These are phyloP conservation scores for Tetradesmus lagerheimii DNA, from an alignment of 139 green algal species.

Conservation along the genomic window DNA sequence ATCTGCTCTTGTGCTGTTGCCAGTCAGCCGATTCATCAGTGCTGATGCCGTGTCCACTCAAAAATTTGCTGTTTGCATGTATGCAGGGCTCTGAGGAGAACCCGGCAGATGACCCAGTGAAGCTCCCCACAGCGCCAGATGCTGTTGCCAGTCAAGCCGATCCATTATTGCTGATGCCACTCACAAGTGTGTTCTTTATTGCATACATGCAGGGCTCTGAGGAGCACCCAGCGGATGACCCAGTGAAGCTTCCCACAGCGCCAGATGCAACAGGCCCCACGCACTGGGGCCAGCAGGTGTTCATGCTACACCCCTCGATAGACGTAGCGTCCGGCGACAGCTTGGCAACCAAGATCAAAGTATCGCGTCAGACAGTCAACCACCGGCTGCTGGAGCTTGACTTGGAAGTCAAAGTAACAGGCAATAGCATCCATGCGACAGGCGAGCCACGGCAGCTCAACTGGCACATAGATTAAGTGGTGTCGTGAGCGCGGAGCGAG, in stretches of 20 bases:
- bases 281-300: slow-evolving; percentile 96
- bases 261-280: slow-evolving; percentile 89
- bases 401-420: slow-evolving; percentile 41
- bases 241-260: slow-evolving; percentile 85
- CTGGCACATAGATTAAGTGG: slow-evolving; percentile 65
- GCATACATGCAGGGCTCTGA: slow-evolving; percentile 36
- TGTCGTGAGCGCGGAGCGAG: too few relatives aligned
- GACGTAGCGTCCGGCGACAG: slow-evolving; percentile 68
- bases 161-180: too few relatives aligned
- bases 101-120: too few relatives aligned
- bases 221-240: slow-evolving; percentile 74
- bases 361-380: slow-evolving; percentile 82
- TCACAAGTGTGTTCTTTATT: background rate
- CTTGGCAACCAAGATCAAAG: slow-evolving; percentile 68
- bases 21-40: too few relatives aligned
- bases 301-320: slow-evolving; percentile 86
- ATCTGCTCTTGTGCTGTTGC: too few relatives aligned
- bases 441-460: slow-evolving; percentile 41
- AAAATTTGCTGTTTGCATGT: too few relatives aligned
- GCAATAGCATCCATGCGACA: background rate
- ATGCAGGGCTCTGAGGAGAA: too few relatives aligned
- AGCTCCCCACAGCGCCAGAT: too few relatives aligned
- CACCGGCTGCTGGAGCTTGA: slow-evolving; percentile 85
- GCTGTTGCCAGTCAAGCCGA: too few relatives aligned
- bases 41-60: too few relatives aligned